Base-by-base conservation (phyloP, 1,284 basidiomycete species). In the Cryptococcus depauperatus region DNA sequence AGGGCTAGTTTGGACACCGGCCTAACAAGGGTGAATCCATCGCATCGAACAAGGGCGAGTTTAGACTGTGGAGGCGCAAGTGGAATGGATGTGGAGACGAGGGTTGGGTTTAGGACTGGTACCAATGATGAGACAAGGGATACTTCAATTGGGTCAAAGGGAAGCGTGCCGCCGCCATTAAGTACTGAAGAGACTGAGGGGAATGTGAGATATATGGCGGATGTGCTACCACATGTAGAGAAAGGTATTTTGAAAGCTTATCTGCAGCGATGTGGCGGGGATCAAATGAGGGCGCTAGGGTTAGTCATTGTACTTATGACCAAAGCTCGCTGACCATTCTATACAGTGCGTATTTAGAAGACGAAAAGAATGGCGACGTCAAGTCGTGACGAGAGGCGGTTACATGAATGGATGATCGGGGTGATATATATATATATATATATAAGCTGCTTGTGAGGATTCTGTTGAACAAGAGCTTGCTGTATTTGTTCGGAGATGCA, bases 231-330 rank as follows among this genome's bases (percentile, higher is more conserved):
- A 13, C 79, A 84, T 58, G 85, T 82, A 21, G 81, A 89, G 50
- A 76, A 78, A 42, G 69, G 69, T 8, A 72, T 86, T 3, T 74
- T 90, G 25, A 79, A 81, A 48, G 76, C 77, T 7, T 91, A 91
- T 69, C 67, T 90, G 42, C 75, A 76, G 25, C 76, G 81, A 21
- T 83, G 67, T 46, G 69, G 85, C 6, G 35, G 23, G 16, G 81
- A 85, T 58, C 83, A 86, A 65, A 83, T 87, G 46, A 70, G 83
- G 37, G 87, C 87, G 6, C 85, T 91, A 58, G 84, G 64, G 66
- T 69, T 46, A 55, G 66, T 63, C 13, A 5, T 29, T 10, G 10
- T n/a, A 21, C 10, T 13, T 14, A 10, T n/a, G 26, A 22, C 23
- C 34, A 18, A 29, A 32, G n/a, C 11, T 22, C 6, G 19, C 35